A percentile compares a stretch with the other conserved stretches of the same genome.
Evolutionary conservation across 495 filamentous ascomycete genomes (phyloP).

Genomic region (Letharia lupina): DNA sequence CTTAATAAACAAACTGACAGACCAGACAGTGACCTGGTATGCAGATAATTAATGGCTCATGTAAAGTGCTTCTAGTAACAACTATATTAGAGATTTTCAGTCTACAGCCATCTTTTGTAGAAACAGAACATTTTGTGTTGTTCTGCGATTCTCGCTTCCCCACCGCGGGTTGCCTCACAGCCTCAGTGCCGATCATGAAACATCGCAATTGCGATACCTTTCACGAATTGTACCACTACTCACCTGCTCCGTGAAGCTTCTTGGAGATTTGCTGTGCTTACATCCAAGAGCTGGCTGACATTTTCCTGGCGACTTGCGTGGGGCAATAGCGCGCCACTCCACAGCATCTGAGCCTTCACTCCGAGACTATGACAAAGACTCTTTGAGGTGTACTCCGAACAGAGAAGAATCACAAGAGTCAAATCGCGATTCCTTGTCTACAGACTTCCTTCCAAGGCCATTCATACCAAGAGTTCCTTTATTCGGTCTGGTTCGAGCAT

Average conservation of each 20-base stretch:
- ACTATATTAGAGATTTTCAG: not conserved
- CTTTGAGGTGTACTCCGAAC: slow-evolving; percentile 1
- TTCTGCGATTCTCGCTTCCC: not conserved
- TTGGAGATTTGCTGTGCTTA: not conserved
- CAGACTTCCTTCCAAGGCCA: not conserved
- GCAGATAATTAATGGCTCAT: not conserved
- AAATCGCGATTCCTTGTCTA: not conserved
- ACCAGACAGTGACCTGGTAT: not conserved
- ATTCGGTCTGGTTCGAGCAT: not conserved
- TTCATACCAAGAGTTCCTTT: not conserved
- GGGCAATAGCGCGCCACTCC: slow-evolving; percentile 13
- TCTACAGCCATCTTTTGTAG: not conserved
- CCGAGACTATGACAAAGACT: not conserved
- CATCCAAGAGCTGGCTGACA: slow-evolving; percentile 7
- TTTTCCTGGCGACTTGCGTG: slow-evolving; percentile 7
- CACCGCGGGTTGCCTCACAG: not conserved
- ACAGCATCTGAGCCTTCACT: slow-evolving; percentile 5
- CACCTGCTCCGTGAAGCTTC: not conserved
- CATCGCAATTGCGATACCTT: not conserved
- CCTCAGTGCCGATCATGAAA: slow-evolving; percentile 1
- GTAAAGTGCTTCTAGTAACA: not conserved
- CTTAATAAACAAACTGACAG: not conserved
- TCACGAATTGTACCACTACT: not conserved
- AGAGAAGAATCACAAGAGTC: not conserved
- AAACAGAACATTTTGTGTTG: not conserved